Evolutionary conservation across 2,329 filamentous ascomycete species (phyloP), one percentile per base, ranked within the genome.

Genomic region (Aspergillus sp.): DNA sequence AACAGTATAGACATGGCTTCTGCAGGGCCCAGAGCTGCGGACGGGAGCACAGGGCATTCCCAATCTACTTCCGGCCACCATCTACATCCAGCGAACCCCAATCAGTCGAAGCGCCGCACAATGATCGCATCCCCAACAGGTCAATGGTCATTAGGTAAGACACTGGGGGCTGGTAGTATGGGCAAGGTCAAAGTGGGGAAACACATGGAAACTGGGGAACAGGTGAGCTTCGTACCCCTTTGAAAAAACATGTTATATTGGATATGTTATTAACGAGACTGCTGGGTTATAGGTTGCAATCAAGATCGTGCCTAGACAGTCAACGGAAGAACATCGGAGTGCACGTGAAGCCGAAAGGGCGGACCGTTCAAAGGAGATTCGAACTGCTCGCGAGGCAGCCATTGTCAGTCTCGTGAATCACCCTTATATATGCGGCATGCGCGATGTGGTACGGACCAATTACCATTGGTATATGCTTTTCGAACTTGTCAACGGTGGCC

Each of bases 401-500:
- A 98, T 99, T 70, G 93, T 97, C 62, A 96, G 91, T 24, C 86
- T 99, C 48, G 84, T 97, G 57, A 91, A 92, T 70, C 95, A 98
- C 70, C 95, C 93, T 13, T 96, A 96, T 71, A 96, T 99, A 58
- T 98, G 95, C 73, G 92, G 90, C 58, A 90, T 99, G 83, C 87
- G 92, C 64, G 95, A 99, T 77, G 92, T 97, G 24, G 89, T 98
- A 56, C 89, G 93, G 57, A 98, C 95, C 51, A 93, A 95, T 70
- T 95, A 97, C 73, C 95, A 99, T 76, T 99, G 95, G 95, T 99
- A 99, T 77, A 99, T 99, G 95, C 86, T 99, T 51, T 99, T 96
- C 71, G 95, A 99, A 78, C 97, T 95, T 74, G 95, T 99, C 75
- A 97, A 99, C 71, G 95, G 95, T 48, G 95, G 95, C 17, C 95